A percentile compares a stretch with the other conserved stretches of the same genome.
phyloP scores from a whole-genome alignment of 495 filamentous ascomycete species.

The Penicillium crystallinum region DNA sequence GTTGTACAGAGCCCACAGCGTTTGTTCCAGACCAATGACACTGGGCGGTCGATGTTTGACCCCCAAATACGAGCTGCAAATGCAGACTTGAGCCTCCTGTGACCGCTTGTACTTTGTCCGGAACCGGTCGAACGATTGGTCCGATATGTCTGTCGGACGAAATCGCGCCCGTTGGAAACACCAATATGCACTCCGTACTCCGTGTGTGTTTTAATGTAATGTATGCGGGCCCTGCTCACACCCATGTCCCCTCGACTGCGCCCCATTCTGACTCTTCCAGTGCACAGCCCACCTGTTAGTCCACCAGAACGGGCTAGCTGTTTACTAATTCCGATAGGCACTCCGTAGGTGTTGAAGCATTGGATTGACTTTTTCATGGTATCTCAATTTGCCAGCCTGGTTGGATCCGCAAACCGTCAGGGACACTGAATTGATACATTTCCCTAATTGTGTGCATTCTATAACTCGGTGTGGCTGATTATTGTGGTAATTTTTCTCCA shows the following conservation, averaged over 20 bases:
- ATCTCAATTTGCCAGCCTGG: not conserved
- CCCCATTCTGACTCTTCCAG: not conserved
- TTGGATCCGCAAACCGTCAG: not conserved
- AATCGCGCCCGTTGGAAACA: not conserved
- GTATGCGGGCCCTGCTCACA: not conserved
- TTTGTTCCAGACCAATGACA: not conserved
- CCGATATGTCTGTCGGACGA: not conserved
- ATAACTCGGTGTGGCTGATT: no score
- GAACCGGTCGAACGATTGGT: not conserved
- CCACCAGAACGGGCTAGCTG: not conserved
- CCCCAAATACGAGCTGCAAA: not conserved
- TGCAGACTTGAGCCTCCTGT: not conserved
- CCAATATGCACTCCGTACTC: no score
- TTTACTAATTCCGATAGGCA: not conserved
- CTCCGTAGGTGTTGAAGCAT: not conserved
- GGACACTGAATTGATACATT: no score
- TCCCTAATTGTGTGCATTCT: no score
- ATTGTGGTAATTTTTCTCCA: not conserved
- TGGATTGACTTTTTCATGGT: not conserved
- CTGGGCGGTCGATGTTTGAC: not conserved
- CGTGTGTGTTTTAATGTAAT: no score
- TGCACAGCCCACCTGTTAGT: constrained; percentile 3
- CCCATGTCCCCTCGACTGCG: not conserved
- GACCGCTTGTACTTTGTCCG: not conserved
- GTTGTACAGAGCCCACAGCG: not conserved